Evolutionary conservation across 192 early-diverging fungal genomes (phyloP), one percentile per base, ranked within the genome.

Genomic region (Coemansia sp.): DNA sequence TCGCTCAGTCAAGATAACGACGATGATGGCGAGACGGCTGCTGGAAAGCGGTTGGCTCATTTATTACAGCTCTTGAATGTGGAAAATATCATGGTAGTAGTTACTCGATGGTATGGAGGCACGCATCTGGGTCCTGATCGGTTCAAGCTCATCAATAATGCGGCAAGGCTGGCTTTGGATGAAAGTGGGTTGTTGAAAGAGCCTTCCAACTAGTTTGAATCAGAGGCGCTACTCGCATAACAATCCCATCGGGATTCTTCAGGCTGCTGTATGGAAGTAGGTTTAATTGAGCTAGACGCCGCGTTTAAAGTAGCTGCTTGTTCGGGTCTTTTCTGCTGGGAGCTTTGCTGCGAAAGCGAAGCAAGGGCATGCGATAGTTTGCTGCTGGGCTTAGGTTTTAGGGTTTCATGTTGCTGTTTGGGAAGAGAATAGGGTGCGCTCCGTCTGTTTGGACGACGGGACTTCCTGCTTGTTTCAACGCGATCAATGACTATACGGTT

Each of bases 1-100:
- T 68, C 70, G 15, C 58, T 79, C 15, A 67, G 65, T 37, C 88
- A 92, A 66, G 88, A 90, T 49, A 90, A 89, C 59, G 94, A 97
- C 65, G 94, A 97, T 66, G 93, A 97, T 46, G 94, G 94, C 15
- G 94, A 97, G 73, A 89, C 86, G 2, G 92, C 92, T 2, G 94
- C 94, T 5, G 94, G 94, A 12, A 84, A 84, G 56, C 72, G 93
- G 28, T 69, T 97, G 45, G 69, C 84, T 10, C 91, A 96, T 74
- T 69, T 97, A 57, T 67, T 97, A 64, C 84, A 94, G 55, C 71
- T 90, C 12, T 55, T 90, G 21, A 84, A 87, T 6, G 82, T 82
- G 6, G 70, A 77, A 37, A 86, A 93, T 66, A 83, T 89, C 0
- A 69, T 92, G 7, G 92, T 94, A 4, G 83, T 96, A 2, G 93